Conservation (phyloP, 2,329 filamentous ascomycete species). For the Aplosporella prunicola region DNA sequence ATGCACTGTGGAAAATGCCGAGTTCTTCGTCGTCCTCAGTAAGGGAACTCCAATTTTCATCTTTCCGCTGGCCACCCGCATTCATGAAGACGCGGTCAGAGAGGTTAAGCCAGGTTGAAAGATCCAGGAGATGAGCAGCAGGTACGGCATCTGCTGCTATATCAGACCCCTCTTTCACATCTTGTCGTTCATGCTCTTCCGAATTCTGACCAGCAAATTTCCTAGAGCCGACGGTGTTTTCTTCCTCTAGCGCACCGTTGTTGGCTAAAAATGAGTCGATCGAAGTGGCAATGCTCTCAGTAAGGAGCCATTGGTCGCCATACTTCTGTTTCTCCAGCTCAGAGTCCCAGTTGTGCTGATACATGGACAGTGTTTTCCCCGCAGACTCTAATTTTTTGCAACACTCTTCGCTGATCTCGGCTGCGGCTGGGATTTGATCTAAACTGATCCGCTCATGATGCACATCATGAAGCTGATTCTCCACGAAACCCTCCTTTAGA, state of each 20-base stretch:
- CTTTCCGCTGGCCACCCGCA: conserved; percentile 39
- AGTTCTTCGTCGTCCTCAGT: conserved; percentile 47
- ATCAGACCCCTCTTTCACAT: background rate
- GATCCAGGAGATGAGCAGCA: conserved; percentile 23
- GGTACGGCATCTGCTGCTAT: conserved; percentile 22
- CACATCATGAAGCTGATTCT: conserved; percentile 25
- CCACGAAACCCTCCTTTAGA: conserved; percentile 43
- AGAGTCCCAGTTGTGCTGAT: conserved; percentile 56
- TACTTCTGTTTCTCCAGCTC: conserved; percentile 50
- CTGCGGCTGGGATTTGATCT: conserved; percentile 58
- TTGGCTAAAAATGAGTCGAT: no score
- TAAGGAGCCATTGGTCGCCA: conserved; percentile 58
- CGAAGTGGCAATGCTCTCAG: conserved; percentile 26
- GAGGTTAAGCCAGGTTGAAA: conserved; percentile 21
- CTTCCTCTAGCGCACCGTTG: no score
- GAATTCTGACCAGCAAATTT: no score
- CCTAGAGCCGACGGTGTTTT: no score
- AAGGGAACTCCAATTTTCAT: conserved; percentile 59
- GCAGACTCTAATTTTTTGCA: conserved; percentile 56
- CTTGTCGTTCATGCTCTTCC: no score
- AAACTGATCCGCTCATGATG: conserved; percentile 15
- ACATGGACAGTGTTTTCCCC: conserved; percentile 55
- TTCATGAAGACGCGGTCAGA: conserved; percentile 30
- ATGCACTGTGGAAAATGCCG: conserved; percentile 61
- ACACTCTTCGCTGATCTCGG: conserved; percentile 60